Evolutionary conservation across 1,284 basidiomycete genomes (phyloP), one percentile per base, ranked within the genome.

Genomic region (Melampsora occidentalis): DNA sequence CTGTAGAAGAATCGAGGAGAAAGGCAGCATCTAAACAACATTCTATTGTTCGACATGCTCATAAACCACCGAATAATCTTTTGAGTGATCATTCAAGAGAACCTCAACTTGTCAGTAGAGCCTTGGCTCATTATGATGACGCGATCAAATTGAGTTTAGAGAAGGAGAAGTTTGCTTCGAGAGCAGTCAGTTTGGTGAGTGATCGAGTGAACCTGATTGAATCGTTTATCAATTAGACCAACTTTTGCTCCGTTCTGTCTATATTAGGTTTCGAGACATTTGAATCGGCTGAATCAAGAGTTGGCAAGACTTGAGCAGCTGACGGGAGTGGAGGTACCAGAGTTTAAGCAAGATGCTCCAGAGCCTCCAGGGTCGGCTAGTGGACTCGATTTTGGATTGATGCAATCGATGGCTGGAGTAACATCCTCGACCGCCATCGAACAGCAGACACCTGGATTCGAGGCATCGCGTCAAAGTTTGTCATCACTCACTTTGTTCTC

Each of bases 1-100:
- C 72, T 16, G 72, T 76, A 14, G 72, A 76, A 18, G 72, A 76
- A 63, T 76, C 72, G 5, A 64, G 72, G 5, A 46, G 72, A 33
- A 76, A 76, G 46, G 72, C 72, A 9, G 65, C 65, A 33, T 76
- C 72, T 2, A 76, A 76, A 25, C 72, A 76, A 35, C 57, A 64
- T 33, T 76, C 72, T 10, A 76, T 76, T 51, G 72, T 76, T 42
- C 72, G 72, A 42, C 72, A 76, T 39, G 53, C 72, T 49, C 72
- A 76, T 63, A 76, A 76, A 35, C 53, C 72, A 22, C 72, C 72
- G 28, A 76, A 76, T 76, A 76, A 76, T 57, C 65, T 76, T 10
- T 46, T 76, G n/a, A 76, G 64, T n/a, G 62, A 63, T 28, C 67
- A 76, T 48, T 65, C 72, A 9, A 67, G 61, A 25, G 72, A 76